Conservation (phyloP, 805 yeast genomes). For the Suhomyces kilbournensis region DNA sequence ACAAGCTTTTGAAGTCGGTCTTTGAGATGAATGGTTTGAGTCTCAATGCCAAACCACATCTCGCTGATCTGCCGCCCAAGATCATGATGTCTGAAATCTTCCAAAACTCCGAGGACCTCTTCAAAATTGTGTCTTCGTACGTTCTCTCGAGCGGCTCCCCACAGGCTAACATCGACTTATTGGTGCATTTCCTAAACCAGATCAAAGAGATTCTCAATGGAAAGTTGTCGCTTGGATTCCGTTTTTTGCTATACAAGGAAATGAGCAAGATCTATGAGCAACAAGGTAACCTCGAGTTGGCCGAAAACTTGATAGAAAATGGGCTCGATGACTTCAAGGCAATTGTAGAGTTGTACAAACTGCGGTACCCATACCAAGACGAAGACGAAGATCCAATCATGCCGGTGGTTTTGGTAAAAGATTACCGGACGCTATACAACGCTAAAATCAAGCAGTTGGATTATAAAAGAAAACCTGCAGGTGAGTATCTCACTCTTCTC, state of each 20-base stretch:
- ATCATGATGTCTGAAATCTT: slow-evolving; percentile 2
- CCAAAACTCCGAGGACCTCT: slow-evolving; percentile 18
- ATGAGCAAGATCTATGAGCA: slow-evolving; percentile 28
- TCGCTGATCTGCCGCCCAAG: neutral
- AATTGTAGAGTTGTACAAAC: slow-evolving; percentile 12
- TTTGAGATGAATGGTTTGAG: slow-evolving; percentile 31
- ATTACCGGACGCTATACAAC: slow-evolving; percentile 8
- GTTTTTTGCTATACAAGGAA: slow-evolving; percentile 23
- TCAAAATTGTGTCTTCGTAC: slow-evolving; percentile 26
- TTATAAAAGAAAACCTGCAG: slow-evolving; percentile 1
- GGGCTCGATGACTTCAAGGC: slow-evolving; percentile 24
- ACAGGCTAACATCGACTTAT: slow-evolving; percentile 15
- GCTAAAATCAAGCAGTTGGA: slow-evolving; percentile 14
- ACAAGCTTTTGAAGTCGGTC: slow-evolving; percentile 27
- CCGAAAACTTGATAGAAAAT: slow-evolving; percentile 20
- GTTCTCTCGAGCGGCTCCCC: slow-evolving; percentile 14
- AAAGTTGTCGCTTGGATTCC: slow-evolving; percentile 19
- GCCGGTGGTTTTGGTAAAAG: slow-evolving; percentile 3
- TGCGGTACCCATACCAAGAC: slow-evolving; percentile 17
- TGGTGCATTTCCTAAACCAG: slow-evolving; percentile 28
- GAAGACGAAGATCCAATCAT: slow-evolving; percentile 8
- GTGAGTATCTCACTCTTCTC: slow-evolving; percentile 11
- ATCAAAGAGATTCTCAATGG: slow-evolving; percentile 20
- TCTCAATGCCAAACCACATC: neutral
- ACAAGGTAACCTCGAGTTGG: slow-evolving; percentile 20